Evolutionary conservation across 768 basidiomycete species (phyloP).

Genomic region (Trichaptum fuscoviolaceum): DNA sequence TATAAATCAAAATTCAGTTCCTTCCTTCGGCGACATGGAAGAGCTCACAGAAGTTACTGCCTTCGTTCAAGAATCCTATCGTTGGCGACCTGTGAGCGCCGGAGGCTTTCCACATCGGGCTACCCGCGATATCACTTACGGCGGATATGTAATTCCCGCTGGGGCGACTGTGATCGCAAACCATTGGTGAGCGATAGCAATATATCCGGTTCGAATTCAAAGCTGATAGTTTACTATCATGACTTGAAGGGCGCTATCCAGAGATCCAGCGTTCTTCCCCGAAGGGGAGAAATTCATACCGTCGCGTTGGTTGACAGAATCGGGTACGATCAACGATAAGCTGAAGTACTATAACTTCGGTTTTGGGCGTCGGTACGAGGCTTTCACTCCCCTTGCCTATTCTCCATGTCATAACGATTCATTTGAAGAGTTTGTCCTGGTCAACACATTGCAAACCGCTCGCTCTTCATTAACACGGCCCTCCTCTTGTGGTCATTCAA

Average conservation of each 20-base stretch:
- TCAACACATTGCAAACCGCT: conserved; percentile 52
- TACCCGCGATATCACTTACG: conserved; percentile 52
- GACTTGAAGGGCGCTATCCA: conserved; percentile 42
- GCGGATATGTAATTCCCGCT: conserved; percentile 35
- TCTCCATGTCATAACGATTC: conserved; percentile 5
- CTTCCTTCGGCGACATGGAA: conserved; percentile 35
- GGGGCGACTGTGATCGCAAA: conserved; percentile 34
- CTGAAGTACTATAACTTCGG: conserved; percentile 51
- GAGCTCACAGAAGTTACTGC: conserved; percentile 33
- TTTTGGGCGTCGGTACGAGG: conserved; percentile 38
- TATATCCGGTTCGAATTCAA: background rate
- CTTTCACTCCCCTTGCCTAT: conserved; percentile 1
- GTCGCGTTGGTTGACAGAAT: conserved; percentile 48
- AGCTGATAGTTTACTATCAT: background rate
- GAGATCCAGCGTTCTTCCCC: conserved; percentile 53
- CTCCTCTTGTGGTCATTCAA: conserved; percentile 63
- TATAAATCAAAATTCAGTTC: conserved; percentile 22
- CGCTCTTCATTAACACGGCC: conserved; percentile 61
- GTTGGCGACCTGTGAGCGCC: conserved; percentile 37
- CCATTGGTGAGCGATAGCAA: conserved; percentile 27
- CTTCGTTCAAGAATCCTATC: conserved; percentile 35
- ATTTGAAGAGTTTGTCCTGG: conserved; percentile 56
- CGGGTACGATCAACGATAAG: conserved; percentile 43
- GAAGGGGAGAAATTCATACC: conserved; percentile 57
- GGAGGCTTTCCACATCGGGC: conserved; percentile 60